Percentiles rank a stretch among this genome's conserved stretches.
Evolutionary conservation across 176 grass and related monocot species (phyloP).

Genomic region (Carex scoparia): DNA sequence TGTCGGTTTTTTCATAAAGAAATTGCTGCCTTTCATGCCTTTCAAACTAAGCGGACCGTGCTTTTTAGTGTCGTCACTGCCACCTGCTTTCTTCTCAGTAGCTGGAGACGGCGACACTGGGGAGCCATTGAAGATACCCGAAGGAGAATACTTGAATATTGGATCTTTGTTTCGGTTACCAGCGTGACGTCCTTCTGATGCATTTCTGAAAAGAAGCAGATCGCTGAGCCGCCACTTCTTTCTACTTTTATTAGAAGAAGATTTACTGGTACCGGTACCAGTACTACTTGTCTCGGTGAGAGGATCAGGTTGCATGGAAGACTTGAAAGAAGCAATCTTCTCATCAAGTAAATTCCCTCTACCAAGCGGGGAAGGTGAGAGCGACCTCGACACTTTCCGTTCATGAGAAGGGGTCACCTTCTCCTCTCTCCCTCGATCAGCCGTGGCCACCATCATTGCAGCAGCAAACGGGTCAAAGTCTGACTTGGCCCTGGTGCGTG

Average conservation of each 20-base stretch:
- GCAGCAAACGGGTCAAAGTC: conserved; percentile 71
- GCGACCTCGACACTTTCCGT: conserved; percentile 32
- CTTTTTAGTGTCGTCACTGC: conserved; percentile 16
- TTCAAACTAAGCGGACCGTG: conserved; percentile 22
- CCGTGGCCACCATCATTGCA: conserved; percentile 56
- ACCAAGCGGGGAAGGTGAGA: conserved; percentile 46
- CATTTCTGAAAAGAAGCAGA: conserved; percentile 77
- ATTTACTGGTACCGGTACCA: neutral
- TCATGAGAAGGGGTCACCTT: conserved; percentile 1
- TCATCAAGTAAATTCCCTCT: conserved; percentile 23
- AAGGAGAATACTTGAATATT: conserved; percentile 43
- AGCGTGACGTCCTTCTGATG: conserved; percentile 26
- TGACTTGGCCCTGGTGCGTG: conserved; percentile 26
- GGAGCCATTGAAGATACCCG: conserved; percentile 13
- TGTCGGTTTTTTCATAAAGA: neutral
- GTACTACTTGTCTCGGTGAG: neutral
- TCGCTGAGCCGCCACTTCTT: conserved; percentile 80
- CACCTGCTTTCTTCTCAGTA: conserved; percentile 15
- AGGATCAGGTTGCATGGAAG: neutral
- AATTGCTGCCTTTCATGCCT: conserved; percentile 29
- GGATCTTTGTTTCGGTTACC: conserved; percentile 52
- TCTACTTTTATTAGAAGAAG: conserved; percentile 32
- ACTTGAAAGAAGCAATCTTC: neutral
- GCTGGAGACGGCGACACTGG: conserved; percentile 25
- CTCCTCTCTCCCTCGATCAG: conserved; percentile 24